Conservation (phyloP, 768 basidiomycete species). For the Gymnopilus dilepis region DNA sequence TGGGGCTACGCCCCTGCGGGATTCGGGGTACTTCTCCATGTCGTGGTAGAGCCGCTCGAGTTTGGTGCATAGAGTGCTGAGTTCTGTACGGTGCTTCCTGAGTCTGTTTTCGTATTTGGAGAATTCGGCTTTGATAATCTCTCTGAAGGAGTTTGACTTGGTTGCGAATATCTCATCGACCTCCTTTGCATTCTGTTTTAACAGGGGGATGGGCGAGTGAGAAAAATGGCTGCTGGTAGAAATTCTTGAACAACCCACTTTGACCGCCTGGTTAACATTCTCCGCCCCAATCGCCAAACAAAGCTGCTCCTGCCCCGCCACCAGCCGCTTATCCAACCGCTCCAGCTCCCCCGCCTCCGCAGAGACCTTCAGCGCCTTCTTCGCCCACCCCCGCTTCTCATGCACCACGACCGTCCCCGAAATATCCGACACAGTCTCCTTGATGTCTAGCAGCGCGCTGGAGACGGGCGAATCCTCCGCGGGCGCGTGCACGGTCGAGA, state of each 20-base stretch:
- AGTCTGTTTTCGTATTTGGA: neutral
- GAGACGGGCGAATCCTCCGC: neutral
- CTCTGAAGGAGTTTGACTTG: neutral
- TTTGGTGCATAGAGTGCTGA: neutral
- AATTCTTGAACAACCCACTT: neutral
- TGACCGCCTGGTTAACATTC: neutral
- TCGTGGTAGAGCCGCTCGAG: neutral
- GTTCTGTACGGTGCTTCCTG: neutral
- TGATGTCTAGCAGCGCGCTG: neutral
- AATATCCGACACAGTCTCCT: neutral
- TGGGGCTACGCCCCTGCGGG: neutral
- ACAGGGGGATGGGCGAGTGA: neutral
- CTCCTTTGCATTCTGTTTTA: neutral
- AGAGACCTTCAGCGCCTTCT: neutral
- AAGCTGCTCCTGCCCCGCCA: neutral
- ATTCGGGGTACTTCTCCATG: neutral
- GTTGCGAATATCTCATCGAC: neutral
- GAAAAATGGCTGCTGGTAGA: neutral
- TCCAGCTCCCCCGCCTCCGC: neutral
- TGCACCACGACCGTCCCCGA: neutral
- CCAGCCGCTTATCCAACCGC: neutral
- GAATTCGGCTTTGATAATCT: neutral
- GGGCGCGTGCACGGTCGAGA: neutral
- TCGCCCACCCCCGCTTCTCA: neutral
- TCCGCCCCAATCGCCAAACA: neutral